Base-by-base conservation (phyloP, 176 grass and related monocot species). In the Avena insularis region DNA sequence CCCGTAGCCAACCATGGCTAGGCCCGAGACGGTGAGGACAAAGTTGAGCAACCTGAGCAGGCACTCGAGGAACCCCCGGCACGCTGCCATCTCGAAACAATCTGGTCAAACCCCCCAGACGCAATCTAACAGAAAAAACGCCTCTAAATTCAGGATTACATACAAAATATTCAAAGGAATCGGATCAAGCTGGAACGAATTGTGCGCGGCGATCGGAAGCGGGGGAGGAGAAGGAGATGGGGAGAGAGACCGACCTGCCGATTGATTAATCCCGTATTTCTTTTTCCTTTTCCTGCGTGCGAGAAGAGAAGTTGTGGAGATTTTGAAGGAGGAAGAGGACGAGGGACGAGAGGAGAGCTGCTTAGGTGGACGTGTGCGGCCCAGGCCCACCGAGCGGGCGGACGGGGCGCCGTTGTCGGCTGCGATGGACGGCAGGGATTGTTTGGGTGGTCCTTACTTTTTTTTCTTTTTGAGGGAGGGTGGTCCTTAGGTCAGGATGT, bases 1-100 rank as follows among this genome's bases (percentile, higher is more conserved):
- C 49, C 96, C 96, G 71, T 98, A 95, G 0, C 92, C 93, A 20
- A 98, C 81, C 92, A 98, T 95, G 78, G 96, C 90, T 57, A 98
- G 90, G 50, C 96, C 96, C 58, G 92, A 88, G 46, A 92, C 57
- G 50, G 90, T 90, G 66, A 98, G 94, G 71, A 98, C 46, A 61
- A 98, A 96, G 74, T 98, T 98, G 53, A 98, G 86, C 83, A 98
- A 88, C 93, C 86, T 96, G 75, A 98, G 88, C 49, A 98, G 82
- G 85, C 92, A 98, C 73, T 93, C 92, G 78, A 93, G 94, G 87
- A 88, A 98, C 20, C 96, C 92, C 66, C 90, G 80, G 78, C 96
- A 98, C 71, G 90, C 89, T 91, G 89, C 91, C 93, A 91, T 94
- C 85, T 88, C 68, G 68, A 17, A 73, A 64, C 89, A 48, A 83